Conservation (phyloP, 345 rosid genomes). For the Clausena lansium region DNA sequence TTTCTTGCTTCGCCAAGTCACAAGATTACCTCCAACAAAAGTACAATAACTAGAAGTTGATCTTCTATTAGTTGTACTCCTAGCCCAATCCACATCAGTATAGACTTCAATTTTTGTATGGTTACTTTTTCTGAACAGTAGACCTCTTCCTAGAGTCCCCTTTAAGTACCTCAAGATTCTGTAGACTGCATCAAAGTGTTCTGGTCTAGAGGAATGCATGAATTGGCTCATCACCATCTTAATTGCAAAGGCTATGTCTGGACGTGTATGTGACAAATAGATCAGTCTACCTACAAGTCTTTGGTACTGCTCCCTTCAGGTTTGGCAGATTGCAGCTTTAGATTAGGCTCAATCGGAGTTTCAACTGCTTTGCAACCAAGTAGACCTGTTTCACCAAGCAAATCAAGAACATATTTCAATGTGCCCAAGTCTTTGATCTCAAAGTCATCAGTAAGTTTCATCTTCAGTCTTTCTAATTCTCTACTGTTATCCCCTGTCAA, state of each 20-base stretch:
- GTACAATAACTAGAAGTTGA: background rate
- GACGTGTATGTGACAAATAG: background rate
- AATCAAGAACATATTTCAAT: background rate
- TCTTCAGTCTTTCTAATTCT: background rate
- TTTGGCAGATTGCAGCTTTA: background rate
- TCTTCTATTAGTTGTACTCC: background rate
- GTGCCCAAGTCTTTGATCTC: background rate
- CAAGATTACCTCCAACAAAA: background rate
- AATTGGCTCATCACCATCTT: background rate
- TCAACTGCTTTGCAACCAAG: background rate
- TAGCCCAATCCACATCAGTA: background rate
- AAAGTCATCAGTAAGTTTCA: background rate
- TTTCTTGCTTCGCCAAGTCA: too few species aligned
- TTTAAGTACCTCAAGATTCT: background rate
- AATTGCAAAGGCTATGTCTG: background rate
- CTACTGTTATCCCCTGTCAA: background rate
- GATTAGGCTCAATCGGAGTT: background rate
- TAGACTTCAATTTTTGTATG: background rate
- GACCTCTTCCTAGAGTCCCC: background rate
- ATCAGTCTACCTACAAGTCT: background rate
- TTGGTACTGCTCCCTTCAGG: background rate
- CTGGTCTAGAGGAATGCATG: background rate
- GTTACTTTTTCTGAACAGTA: too few species aligned
- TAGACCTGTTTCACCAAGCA: background rate
- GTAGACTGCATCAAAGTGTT: background rate